Evolutionary conservation across 257 asterid species (phyloP), one percentile per base, ranked within the genome.

Genomic region (Ilex aquifolium): DNA sequence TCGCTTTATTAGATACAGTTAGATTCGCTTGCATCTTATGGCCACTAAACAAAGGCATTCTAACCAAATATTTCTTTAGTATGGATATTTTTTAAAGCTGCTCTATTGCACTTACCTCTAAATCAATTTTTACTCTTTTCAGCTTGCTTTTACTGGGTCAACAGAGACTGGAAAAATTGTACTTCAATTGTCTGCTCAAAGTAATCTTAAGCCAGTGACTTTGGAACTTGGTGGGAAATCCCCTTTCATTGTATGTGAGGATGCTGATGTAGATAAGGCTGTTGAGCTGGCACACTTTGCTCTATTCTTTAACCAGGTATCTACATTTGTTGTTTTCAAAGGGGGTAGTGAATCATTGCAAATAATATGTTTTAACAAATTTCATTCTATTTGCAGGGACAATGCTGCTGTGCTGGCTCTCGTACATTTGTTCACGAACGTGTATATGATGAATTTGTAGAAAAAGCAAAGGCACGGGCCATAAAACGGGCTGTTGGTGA

Each of bases 321-420:
- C 16, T 62, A 27, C 64, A 10, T 6, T 55, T 52, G 27, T 44
- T 51, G 29, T 14, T 57, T 67, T 36, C n/a, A 50, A 42, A 6
- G n/a, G 56, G 36, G 55, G 52, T 31, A 32, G 29, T 67, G 11
- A 56, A 64, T 14, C 14, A 21, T 5, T 30, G 21, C 57, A 46
- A 12, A 5, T 44, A 14, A 14, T 14, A 32, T 49, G 62, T 60
- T 30, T 65, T 31, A 42, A 6, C 54, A 14, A 59, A 14, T 44
- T 56, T 7, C 58, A 61, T 12, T 56, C 57, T 36, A 31, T 62
- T 32, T 75, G 52, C 76, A 92, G 99, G 99, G 99, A 51, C 97
- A 93, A 82, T 85, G 97, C 70, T 93, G 99, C 74, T 85, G 96
- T 78, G 95, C 99, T 54, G 99, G 97, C n/a, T 93, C 99, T 15